phyloP scores from a whole-genome alignment of 352 stramenopile species.

The Phytophthora tentaculata region DNA sequence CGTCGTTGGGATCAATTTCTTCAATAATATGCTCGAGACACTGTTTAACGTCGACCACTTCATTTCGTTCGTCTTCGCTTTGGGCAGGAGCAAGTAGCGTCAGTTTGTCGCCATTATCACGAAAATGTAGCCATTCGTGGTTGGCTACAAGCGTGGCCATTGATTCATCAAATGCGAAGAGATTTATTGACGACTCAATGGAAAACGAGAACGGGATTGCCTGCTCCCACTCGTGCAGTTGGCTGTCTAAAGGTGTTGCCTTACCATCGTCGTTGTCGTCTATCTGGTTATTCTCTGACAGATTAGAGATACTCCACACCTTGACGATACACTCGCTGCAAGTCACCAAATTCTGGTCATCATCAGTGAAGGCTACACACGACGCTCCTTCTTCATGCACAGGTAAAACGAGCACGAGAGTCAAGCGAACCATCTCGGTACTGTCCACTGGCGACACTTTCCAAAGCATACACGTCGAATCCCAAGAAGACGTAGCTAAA shows the following conservation, averaged over 20 bases:
- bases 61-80: constrained; percentile 23
- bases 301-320: constrained; percentile 44
- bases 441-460: constrained; percentile 10
- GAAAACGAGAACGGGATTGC: constrained; percentile 50
- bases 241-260: constrained; percentile 1
- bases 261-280: not conserved
- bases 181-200: constrained; percentile 37
- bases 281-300: not conserved
- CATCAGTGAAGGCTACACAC: constrained; percentile 39
- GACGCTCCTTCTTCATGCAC: constrained; percentile 46
- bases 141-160: constrained; percentile 44
- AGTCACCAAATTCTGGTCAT: constrained; percentile 52
- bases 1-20: constrained; percentile 22
- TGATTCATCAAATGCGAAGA: constrained; percentile 54
- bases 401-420: constrained; percentile 47
- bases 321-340: constrained; percentile 53
- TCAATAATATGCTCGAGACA: constrained; percentile 33
- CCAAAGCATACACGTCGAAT: constrained; percentile 73
- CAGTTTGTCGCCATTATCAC: not conserved
- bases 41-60: constrained; percentile 27
- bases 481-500: constrained; percentile 60
- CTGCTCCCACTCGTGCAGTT: constrained; percentile 42
- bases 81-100: constrained; percentile 31
- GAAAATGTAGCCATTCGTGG: constrained; percentile 47
- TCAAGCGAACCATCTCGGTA: constrained; percentile 15